Base-by-base conservation (phyloP, 257 asterid species). In the Mentha longifolia region DNA sequence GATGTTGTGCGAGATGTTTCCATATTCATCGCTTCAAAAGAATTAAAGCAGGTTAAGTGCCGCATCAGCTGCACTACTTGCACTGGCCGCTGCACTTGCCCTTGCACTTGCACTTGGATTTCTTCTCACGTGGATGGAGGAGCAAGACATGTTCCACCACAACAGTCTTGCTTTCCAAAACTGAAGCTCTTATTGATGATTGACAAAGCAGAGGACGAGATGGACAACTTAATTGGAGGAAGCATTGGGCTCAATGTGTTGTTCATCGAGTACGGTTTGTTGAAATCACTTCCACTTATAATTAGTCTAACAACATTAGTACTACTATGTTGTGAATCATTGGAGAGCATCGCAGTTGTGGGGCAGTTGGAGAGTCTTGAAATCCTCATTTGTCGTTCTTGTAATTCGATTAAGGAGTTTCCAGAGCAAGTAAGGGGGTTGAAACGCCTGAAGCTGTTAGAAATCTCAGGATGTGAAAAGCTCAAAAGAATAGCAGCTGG, bases 1-100 rank as follows among this genome's bases (percentile, higher is more conserved):
- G 79, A 76, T 37, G 46, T 70, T 12, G 65, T 61, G 3, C 59
- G 67, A 15, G 76, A 75, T 54, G 62, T 69, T 3, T 66, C 55
- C 14, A 68, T 68, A 5, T 41, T 25, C 50, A 68, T 61, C 5
- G 71, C 71, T 68, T 59, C 65, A 10, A 54, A 41, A n/a, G n/a
- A n/a, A n/a, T n/a, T n/a, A 54, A 3, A 28, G n/a, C 33, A 6
- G 5, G 11, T 19, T 9, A 17, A 22, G 4, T 16, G 30, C 41
- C 11, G 2, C 0, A 15, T 25, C n/a, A n/a, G n/a, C n/a, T n/a
- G n/a, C n/a, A n/a, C n/a, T n/a, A n/a, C n/a, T n/a, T n/a, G n/a
- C n/a, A n/a, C n/a, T n/a, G n/a, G n/a, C n/a, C n/a, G n/a, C n/a
- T n/a, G n/a, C n/a, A n/a, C n/a, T n/a, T n/a, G n/a, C n/a, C n/a